These are phyloP conservation scores for Phytophthora kernoviae DNA, from an alignment of 352 stramenopile species.

Conservation along the genomic window DNA sequence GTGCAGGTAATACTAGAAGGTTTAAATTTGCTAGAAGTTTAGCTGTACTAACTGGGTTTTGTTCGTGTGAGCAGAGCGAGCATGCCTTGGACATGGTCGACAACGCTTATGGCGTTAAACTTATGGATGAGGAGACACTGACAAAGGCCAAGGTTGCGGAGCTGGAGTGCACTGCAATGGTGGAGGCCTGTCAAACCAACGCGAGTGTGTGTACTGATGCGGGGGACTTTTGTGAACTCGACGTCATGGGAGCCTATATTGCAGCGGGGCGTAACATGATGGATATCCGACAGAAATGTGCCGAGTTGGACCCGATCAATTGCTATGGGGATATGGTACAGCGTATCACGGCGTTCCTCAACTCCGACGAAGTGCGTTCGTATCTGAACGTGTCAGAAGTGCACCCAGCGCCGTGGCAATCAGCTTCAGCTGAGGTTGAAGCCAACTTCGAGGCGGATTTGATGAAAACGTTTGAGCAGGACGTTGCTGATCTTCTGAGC, in stretches of 20 bases:
- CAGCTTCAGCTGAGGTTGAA: conserved; percentile 14
- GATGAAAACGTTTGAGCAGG: conserved; percentile 91
- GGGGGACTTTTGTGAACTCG: conserved; percentile 22
- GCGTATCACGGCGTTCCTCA: conserved; percentile 51
- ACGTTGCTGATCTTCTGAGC: conserved; percentile 87
- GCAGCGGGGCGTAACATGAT: conserved; percentile 48
- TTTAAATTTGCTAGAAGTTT: neutral
- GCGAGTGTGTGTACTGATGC: conserved; percentile 31
- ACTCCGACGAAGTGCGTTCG: conserved; percentile 45
- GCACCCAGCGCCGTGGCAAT: conserved; percentile 64
- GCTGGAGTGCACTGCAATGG: conserved; percentile 36
- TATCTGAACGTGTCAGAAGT: conserved; percentile 34
- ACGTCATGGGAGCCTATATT: conserved; percentile 24
- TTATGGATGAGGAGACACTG: conserved; percentile 38
- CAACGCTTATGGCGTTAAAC: conserved; percentile 61
- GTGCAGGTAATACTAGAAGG: conserved; percentile 31
- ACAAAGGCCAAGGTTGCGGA: conserved; percentile 24
- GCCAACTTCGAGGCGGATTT: conserved; percentile 65
- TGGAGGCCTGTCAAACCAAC: conserved; percentile 31
- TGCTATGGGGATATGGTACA: conserved; percentile 35
- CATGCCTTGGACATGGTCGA: conserved; percentile 55
- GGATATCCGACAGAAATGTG: conserved; percentile 52
- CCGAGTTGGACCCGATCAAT: conserved; percentile 31
- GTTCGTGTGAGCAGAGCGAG: conserved; percentile 26
- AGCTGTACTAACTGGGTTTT: neutral